Evolutionary conservation across 257 asterid species (phyloP), one percentile per base, ranked within the genome.

Genomic region (Euphrasia confusa): DNA sequence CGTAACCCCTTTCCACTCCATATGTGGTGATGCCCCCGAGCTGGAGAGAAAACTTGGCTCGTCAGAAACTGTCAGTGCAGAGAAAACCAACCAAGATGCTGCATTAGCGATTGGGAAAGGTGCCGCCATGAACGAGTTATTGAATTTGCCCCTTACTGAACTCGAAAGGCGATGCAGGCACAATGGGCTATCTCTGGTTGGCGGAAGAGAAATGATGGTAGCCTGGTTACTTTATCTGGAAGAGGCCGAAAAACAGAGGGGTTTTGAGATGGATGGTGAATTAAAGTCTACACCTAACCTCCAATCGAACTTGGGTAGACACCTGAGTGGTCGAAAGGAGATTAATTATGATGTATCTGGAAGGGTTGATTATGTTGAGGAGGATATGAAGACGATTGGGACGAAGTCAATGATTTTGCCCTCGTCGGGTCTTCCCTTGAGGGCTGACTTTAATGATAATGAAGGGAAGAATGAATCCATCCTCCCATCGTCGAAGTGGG

Each of bases 401-500:
- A 80, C 64, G 39, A 85, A 60, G 3, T 64, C 81, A n/a, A 61
- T 39, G 30, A 45, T 74, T 39, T 73, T 67, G 45, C 69, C 77
- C 58, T 70, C 63, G 9, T 67, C 77, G 42, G 70, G 64, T 66
- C 66, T 65, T 7, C 9, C 69, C 67, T 54, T 45, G 27, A 77
- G 58, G 59, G 69, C 58, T 47, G 81, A 75, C 61, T 53, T 66
- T 33, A 68, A n/a, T 21, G 59, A 76, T 35, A 55, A 63, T 54
- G 84, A 86, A 50, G 91, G 69, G 44, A 73, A 80, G 62, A 84
- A 42, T 60, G 83, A 75, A 37, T 48, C 82, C 12, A 67, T 83
- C 54, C 74, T 86, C 78, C 95, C 89, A 40, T 75, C 80, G 52
- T 86, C 95, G 3, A 86, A 86, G 80, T 86, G 95, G 95, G 89